A percentile compares a stretch with the other conserved stretches of the same genome.
Conservation (phyloP, 805 yeast genomes). For the Nakazawaea molendinolei region DNA sequence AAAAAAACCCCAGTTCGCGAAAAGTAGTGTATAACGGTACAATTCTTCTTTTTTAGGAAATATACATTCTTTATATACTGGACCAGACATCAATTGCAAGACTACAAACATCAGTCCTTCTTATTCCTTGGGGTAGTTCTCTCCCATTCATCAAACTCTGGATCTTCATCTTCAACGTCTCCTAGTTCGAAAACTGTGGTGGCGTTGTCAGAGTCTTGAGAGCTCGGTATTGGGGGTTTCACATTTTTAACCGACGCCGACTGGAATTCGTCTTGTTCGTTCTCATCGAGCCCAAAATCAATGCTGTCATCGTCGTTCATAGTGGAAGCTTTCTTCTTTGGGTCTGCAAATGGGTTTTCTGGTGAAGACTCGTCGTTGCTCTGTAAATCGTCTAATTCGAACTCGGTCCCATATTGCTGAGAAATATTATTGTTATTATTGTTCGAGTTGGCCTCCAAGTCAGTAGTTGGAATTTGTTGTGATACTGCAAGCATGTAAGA, state of each 20-base stretch:
- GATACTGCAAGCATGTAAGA: constrained; percentile 93
- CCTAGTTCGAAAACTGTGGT: constrained; percentile 13
- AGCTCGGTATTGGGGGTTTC: neutral
- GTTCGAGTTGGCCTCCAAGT: constrained; percentile 37
- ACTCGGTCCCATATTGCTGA: constrained; percentile 41
- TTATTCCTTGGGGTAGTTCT: constrained; percentile 12
- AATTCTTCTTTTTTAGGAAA: constrained; percentile 1
- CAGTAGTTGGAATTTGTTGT: constrained; percentile 68
- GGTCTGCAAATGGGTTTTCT: constrained; percentile 26
- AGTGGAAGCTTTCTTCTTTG: constrained; percentile 3
- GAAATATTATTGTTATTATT: constrained; percentile 19
- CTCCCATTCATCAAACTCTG: constrained; percentile 11
- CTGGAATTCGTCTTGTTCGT: constrained; percentile 11
- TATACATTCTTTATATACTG: constrained; percentile 9
- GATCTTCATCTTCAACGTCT: constrained; percentile 13
- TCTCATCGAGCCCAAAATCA: constrained; percentile 25
- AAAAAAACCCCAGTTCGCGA: no score
- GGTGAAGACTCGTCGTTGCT: constrained; percentile 43
- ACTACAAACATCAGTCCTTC: no score
- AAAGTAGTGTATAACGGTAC: neutral
- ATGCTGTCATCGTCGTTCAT: constrained; percentile 13
- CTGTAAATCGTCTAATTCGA: constrained; percentile 52
- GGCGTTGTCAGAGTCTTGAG: constrained; percentile 5
- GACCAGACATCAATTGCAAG: no score
- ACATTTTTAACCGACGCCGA: constrained; percentile 1